Evolutionary conservation across 2,329 filamentous ascomycete genomes (phyloP), one percentile per base, ranked within the genome.

Genomic region (Byssochlamys sp.): DNA sequence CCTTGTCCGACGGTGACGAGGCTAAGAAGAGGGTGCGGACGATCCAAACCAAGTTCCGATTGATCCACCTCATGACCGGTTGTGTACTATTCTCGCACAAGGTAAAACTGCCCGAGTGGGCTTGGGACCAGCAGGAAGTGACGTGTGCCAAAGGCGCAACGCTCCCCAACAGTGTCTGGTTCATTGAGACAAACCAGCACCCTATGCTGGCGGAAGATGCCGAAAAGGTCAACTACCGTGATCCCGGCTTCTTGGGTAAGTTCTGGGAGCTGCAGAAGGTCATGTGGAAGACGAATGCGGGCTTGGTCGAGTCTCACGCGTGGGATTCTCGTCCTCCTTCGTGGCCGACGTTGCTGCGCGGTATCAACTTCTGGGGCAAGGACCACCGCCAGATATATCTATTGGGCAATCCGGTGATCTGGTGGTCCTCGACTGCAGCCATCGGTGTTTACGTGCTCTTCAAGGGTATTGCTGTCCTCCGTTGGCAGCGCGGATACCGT

Each of bases 321-420:
- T 99, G 95, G 94, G 94, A 99, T 72, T 97, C 94, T 52, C 89
- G 94, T 52, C 94, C 94, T 31, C 84, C 85, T 33, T 92, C 91
- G 5, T 99, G 94, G 94, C 94, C 94, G 25, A 83, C 95, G 58
- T 84, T 99, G 55, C 84, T 84, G 64, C 90, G 94, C 61, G 94
- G 94, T 67, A 99, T 99, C 81, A 99, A 99, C 79, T 99, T 99
- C 81, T 99, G 94, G 94, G 91, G 92, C 63, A 91, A 88, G 68
- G 83, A 96, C 68, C 82, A 96, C 73, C 90, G 91, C 60, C 94
- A 99, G 73, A 91, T 99, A 66, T 99, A 99, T 74, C 86, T 99
- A 24, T 86, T 96, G 57, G 94, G 94, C 57, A 97, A 99, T 74
- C 91, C 91, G 1, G 75, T 96, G 58, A 87, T 97, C 65, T 99